Conservation (phyloP, 2,329 filamentous ascomycete genomes). For the Cyclaneusma minus region DNA sequence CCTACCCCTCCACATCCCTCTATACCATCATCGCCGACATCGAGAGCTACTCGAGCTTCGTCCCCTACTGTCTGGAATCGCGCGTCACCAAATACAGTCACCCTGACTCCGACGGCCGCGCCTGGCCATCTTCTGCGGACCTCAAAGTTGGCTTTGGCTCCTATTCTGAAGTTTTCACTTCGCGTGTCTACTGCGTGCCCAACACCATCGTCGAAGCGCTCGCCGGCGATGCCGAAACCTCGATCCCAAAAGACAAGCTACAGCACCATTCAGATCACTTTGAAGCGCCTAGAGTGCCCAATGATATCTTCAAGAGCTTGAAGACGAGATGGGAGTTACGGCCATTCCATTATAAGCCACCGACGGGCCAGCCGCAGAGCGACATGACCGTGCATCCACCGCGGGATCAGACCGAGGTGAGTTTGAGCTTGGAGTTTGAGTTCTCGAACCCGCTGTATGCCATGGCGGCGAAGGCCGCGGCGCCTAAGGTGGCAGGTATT, state of each 20-base stretch:
- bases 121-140: conserved; percentile 60
- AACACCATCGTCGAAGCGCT: conserved; percentile 62
- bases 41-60: conserved; percentile 66
- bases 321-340: conserved; percentile 54
- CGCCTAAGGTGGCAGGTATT: conserved; percentile 66
- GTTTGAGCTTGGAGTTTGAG: conserved; percentile 62
- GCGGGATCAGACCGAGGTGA: conserved; percentile 51
- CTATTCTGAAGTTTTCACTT: conserved; percentile 72
- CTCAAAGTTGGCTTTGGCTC: conserved; percentile 76
- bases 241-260: conserved; percentile 22
- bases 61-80: conserved; percentile 78
- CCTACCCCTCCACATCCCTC: conserved; percentile 54
- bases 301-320: conserved; percentile 48
- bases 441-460: conserved; percentile 85
- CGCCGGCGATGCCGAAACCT: conserved; percentile 37
- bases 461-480: conserved; percentile 64
- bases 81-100: conserved; percentile 60
- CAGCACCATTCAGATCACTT: conserved; percentile 25
- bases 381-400: conserved; percentile 11
- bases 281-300: conserved; percentile 23
- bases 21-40: conserved; percentile 84
- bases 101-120: conserved; percentile 27
- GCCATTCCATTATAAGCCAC: conserved; percentile 29
- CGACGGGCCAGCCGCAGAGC: conserved; percentile 20
- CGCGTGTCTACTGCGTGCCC: conserved; percentile 62